Percentiles rank a stretch among this genome's conserved stretches.
Evolutionary conservation across 2,329 filamentous ascomycete genomes (phyloP).

Genomic region (Lasiodiplodia sp.): DNA sequence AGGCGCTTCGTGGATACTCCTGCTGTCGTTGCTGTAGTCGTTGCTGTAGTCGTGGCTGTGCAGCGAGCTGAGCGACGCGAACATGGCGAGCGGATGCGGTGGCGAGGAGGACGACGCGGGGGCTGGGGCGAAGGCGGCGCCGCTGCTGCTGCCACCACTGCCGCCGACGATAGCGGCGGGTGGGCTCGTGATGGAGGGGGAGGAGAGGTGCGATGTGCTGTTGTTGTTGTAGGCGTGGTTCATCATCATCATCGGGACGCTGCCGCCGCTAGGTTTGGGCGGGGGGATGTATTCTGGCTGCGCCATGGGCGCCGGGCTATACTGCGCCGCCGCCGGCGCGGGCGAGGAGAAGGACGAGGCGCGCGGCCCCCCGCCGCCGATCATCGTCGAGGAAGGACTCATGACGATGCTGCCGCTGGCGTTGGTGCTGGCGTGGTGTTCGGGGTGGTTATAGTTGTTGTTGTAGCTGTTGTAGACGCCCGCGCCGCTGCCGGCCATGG

Average conservation of each 20-base stretch:
- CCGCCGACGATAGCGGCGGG: neutral
- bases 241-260: too few relatives aligned
- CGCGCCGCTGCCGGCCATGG: too few relatives aligned
- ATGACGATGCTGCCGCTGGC: too few relatives aligned
- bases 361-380: too few relatives aligned
- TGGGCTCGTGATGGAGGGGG: neutral
- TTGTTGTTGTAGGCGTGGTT: neutral
- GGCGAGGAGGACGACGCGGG: neutral
- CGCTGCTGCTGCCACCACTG: neutral
- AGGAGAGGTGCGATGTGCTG: neutral
- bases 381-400: too few relatives aligned
- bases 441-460: neutral
- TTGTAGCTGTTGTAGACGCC: neutral
- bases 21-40: neutral
- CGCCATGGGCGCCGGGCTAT: neutral
- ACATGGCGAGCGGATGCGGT: too few relatives aligned
- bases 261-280: neutral
- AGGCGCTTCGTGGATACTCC: neutral
- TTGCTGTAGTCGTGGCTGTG: neutral
- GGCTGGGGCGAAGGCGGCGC: neutral
- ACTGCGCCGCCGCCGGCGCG: too few relatives aligned
- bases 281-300: neutral
- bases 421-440: too few relatives aligned
- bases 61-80: too few relatives aligned
- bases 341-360: too few relatives aligned